Conservation (phyloP, 495 filamentous ascomycete genomes). For the Astrothelium macrocarpum region DNA sequence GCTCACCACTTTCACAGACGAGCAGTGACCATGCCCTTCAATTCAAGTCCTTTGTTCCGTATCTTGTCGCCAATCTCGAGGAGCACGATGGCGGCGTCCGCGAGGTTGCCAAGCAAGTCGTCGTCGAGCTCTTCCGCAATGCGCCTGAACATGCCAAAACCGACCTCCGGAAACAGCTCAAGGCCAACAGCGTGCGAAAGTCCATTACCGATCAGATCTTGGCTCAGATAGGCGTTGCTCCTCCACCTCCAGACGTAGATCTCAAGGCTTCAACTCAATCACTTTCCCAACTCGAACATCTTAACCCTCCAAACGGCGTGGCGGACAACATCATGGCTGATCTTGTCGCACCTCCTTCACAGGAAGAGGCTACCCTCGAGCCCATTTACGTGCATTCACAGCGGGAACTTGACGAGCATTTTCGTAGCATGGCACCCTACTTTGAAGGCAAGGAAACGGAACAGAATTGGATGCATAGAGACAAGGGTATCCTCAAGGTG, state of each 20-base stretch:
- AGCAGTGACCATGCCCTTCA: constrained; percentile 63
- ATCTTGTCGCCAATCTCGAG: constrained; percentile 74
- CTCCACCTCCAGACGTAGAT: constrained; percentile 39
- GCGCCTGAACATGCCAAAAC: constrained; percentile 76
- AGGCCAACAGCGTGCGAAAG: constrained; percentile 67
- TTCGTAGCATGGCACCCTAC: constrained; percentile 63
- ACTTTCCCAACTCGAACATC: constrained; percentile 19
- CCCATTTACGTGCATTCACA: constrained; percentile 71
- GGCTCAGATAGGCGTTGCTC: constrained; percentile 39
- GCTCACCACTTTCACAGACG: constrained; percentile 47
- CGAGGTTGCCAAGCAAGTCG: constrained; percentile 67
- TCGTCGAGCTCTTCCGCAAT: constrained; percentile 79
- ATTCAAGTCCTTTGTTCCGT: constrained; percentile 73
- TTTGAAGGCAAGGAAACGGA: constrained; percentile 91
- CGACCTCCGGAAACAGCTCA: constrained; percentile 74
- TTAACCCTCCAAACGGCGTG: constrained; percentile 22
- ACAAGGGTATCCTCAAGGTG: constrained; percentile 65
- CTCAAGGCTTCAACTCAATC: constrained; percentile 35
- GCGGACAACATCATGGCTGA: constrained; percentile 30
- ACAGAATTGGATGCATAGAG: constrained; percentile 78
- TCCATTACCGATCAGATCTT: constrained; percentile 73
- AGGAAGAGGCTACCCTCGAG: constrained; percentile 58
- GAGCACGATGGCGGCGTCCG: constrained; percentile 80
- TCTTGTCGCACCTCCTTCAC: constrained; percentile 22
- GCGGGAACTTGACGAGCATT: constrained; percentile 73